Evolutionary conservation across 2,329 filamentous ascomycete genomes (phyloP).

Genomic region (Xylariaceae sp.): DNA sequence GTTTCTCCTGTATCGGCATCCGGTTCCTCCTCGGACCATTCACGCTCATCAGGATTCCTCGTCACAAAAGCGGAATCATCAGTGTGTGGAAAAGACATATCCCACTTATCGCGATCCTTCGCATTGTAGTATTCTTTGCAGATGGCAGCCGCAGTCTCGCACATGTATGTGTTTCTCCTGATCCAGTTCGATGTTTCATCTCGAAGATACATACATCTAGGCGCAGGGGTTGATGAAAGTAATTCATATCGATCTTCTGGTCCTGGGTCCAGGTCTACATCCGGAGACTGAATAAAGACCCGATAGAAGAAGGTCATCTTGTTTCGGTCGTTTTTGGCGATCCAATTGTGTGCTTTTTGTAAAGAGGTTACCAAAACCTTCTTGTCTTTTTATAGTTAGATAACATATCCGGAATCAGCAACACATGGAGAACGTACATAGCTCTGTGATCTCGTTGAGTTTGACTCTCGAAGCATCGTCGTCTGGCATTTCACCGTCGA

Average conservation of each 20-base stretch:
- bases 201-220: conserved; percentile 57
- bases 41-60: conserved; percentile 41
- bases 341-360: conserved; percentile 68
- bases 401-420: background rate
- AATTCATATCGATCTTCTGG: conserved; percentile 50
- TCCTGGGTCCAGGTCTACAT: conserved; percentile 46
- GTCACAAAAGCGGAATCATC: conserved; percentile 56
- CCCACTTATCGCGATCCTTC: conserved; percentile 47
- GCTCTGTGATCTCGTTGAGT: conserved; percentile 61
- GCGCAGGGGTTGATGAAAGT: conserved; percentile 48
- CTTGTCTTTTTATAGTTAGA: conserved; percentile 48
- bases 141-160: conserved; percentile 52
- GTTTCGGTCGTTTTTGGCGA: conserved; percentile 65
- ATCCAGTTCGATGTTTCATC: conserved; percentile 62
- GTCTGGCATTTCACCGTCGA: conserved; percentile 59
- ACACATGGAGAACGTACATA: conserved; percentile 46
- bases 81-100: conserved; percentile 47
- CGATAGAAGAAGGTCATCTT: conserved; percentile 70
- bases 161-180: conserved; percentile 58
- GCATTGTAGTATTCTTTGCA: conserved; percentile 54
- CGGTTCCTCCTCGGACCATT: conserved; percentile 41
- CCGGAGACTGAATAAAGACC: conserved; percentile 55
- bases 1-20: conserved; percentile 51
- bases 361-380: conserved; percentile 64
- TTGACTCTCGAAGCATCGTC: conserved; percentile 57